Evolutionary conservation across 495 filamentous ascomycete species (phyloP), one percentile per base, ranked within the genome.

Genomic region (Neurospora terricola): DNA sequence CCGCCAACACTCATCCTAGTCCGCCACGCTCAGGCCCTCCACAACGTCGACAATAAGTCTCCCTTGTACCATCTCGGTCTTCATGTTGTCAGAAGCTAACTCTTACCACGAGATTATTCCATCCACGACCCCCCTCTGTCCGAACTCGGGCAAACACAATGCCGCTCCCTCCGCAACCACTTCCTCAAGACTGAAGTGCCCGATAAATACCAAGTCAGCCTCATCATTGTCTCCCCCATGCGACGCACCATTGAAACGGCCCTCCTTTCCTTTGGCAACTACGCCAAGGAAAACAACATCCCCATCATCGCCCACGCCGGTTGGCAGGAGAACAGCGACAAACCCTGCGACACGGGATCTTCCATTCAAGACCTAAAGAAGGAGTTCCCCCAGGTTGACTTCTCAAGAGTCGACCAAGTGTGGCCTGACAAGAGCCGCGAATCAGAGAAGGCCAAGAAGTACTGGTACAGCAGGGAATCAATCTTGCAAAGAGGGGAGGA

Each of bases 201-300:
- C 16, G 76, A 85, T 14, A 85, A 84, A n/a, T 77, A 82, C 27
- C 75, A 88, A 62, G 81, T 88, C 23, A 86, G 86, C 23, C 82
- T 88, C 11, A 86, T 90, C 54, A 75, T 91, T 30, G 83, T 86
- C 72, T 89, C 87, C 70, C 86, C 89, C 14, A 87, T 90, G 86
- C 78, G 83, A 16, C 81, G 89, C 16, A 89, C 88, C 4, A 77
- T 90, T 7, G 84, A 91, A 77, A 91, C 89, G 1, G 84, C 87
- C 1, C 77, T 83, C 37, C 77, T 84, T 14, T 81, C 83, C 0
- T 81, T 90, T 27, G 83, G 82, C 21, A 86, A 84, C 81, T 79
- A 90, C 45, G 81, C 88, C 68, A 66, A 66, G 27, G 82, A 86
- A 68, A 78, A 82, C 54, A 87, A 86, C 5, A 76, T 90, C 16